phyloP scores from a whole-genome alignment of 352 stramenopile species.

The Pythium aquatile region DNA sequence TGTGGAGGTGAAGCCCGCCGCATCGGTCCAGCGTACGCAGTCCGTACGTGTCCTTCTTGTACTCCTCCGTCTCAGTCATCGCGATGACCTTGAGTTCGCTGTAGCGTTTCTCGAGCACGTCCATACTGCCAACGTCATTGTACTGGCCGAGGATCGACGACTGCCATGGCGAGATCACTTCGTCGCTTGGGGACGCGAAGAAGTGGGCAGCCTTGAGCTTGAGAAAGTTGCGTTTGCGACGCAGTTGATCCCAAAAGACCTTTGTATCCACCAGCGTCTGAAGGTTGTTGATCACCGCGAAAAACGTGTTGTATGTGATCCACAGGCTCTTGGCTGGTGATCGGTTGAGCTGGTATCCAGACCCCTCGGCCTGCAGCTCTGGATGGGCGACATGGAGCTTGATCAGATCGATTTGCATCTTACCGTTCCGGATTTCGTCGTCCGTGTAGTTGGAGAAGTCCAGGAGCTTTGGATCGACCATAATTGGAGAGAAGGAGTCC shows the following conservation, averaged over 20 bases:
- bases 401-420: constrained; percentile 38
- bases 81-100: constrained; percentile 31
- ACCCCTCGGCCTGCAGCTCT: constrained; percentile 32
- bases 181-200: constrained; percentile 37
- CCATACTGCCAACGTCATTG: constrained; percentile 27
- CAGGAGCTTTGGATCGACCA: constrained; percentile 28
- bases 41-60: constrained; percentile 39
- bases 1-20: constrained; percentile 25
- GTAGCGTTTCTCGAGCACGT: constrained; percentile 34
- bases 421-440: constrained; percentile 26
- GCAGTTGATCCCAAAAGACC: constrained; percentile 13
- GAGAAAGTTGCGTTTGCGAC: constrained; percentile 34
- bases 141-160: constrained; percentile 34
- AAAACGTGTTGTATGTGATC: constrained; percentile 23
- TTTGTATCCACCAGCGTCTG: constrained; percentile 32
- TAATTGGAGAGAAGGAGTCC: constrained; percentile 16
- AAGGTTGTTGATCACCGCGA: constrained; percentile 30
- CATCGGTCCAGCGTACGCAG: constrained; percentile 32
- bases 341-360: constrained; percentile 37
- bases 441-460: constrained; percentile 35
- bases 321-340: constrained; percentile 29
- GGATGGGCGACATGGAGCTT: constrained; percentile 29
- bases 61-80: constrained; percentile 38
- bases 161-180: constrained; percentile 40
- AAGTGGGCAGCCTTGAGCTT: constrained; percentile 31